Conservation (phyloP, 306 rosid genomes). For the Glycyrrhiza uralensis region DNA sequence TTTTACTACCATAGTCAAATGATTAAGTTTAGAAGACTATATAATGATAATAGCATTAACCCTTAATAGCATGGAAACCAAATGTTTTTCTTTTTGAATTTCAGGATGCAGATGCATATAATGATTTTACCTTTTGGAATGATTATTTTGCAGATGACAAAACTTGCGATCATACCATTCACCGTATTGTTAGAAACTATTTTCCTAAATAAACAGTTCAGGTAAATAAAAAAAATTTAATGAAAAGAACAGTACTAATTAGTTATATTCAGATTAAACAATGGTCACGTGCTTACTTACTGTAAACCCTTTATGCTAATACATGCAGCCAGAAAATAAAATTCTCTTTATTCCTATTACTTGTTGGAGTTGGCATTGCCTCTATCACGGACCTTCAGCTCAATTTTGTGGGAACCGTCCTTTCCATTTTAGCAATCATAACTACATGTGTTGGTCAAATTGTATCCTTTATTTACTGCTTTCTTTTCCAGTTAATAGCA, state of each 20-base stretch:
- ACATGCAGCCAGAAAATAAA: constrained; percentile 73
- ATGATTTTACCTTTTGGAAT: not conserved
- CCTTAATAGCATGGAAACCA: not conserved
- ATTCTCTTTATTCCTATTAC: constrained; percentile 64
- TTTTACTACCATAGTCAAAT: not conserved
- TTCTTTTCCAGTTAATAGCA: constrained; percentile 3
- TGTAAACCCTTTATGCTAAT: not conserved
- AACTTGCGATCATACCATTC: constrained; percentile 94
- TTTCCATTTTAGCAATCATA: constrained; percentile 79
- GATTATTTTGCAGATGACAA: constrained; percentile 70
- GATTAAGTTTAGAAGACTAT: not conserved
- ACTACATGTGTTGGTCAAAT: constrained; percentile 93
- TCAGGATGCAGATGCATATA: not conserved
- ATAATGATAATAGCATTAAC: not conserved
- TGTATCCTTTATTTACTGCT: constrained; percentile 52
- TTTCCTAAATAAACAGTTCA: constrained; percentile 79
- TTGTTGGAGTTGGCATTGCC: constrained; percentile 90
- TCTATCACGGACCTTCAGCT: constrained; percentile 92
- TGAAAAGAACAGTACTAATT: not conserved
- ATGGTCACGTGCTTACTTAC: not conserved
- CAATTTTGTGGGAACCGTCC: constrained; percentile 65
- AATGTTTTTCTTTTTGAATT: no score
- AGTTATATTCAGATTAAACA: not conserved
- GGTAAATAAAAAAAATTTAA: constrained; percentile 51
- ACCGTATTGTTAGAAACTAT: constrained; percentile 77